Base-by-base conservation (phyloP, 352 stramenopile genomes). In the Phytopythium oedochilum region DNA sequence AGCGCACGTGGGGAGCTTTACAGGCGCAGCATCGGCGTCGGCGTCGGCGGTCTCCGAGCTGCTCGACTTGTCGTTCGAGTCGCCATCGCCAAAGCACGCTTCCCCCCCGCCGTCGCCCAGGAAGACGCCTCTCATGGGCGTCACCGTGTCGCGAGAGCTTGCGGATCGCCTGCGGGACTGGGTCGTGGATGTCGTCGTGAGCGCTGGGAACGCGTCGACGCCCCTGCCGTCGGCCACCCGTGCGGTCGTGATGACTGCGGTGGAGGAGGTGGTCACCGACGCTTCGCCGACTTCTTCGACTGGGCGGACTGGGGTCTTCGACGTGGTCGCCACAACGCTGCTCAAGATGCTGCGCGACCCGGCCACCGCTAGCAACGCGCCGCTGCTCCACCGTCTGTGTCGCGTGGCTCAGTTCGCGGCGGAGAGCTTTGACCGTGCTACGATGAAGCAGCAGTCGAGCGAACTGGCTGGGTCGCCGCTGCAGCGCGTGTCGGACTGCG, bases 11-110 rank as follows among this genome's bases (percentile, higher is more conserved):
- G n/a, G 32, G 32, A 36, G 32, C 5, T 11, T 17, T 45, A 57
- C 2, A 17, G 26, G 29, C 1, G 11, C 17, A 17, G 17, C 44
- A 15, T 10, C 32, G 25, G 15, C 39, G 11, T 46, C 46, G 18
- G 55, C 25, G 29, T 35, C 39, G 4, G 53, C 47, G 14, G 57
- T 48, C n/a, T 71, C 39, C 17, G 79, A 70, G 42, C 48, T 87
- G 20, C 61, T 87, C n/a, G 76, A 87, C 28, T 72, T 87, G 3
- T 73, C 69, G 11, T 82, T 83, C 55, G 75, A 83, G n/a, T 47
- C 48, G 36, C 23, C 34, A 20, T 23, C 42, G 3, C 6, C 38
- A 23, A 31, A 35, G 12, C n/a, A 28, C 12, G 23, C 39, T 11
- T 51, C 55, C 9, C 6, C 46, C 6, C 78, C 69, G 12, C 72